Base-by-base conservation (phyloP, 371 early-diverging fungal species). In the Mucor saturninus region DNA sequence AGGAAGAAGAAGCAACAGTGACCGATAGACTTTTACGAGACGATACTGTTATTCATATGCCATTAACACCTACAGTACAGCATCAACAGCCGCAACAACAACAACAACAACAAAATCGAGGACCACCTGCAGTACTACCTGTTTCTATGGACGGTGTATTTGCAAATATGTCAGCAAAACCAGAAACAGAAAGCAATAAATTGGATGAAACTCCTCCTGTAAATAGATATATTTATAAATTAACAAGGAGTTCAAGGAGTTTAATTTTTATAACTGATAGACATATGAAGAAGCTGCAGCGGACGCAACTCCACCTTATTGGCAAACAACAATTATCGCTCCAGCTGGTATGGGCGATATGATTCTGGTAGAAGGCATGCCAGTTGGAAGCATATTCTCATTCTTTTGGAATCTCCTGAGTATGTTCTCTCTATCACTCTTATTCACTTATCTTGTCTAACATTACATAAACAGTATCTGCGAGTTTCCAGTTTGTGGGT, bases 401-500 rank as follows among this genome's bases (percentile, higher is more conserved):
- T 86, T 86, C 42, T 43, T 83, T 9, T 86, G 85, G 85, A 86
- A 81, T 57, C 62, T 82, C 59, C 58, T 82, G 29, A 77, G 84
- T 83, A 79, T 61, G 64, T 60, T 43, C 14, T 50, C 11, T 30
- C 7, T 50, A 30, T 6, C 13, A 15, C 45, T 13, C 9, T 13
- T 39, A 26, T 39, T 3, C 5, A 28, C 21, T 57, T 10, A 37
- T 45, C 49, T 43, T 50, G 15, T 50, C 5, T 49, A 40, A 39
- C 46, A 46, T 28, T 26, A 31, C 13, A 45, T 38, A 21, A 46
- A 4, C 66, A 86, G 86, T 84, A 30, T 86, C 87, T 30, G 80
- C 85, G 62, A 79, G 81, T 50, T 88, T 88, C 62, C 86, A 88
- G 61, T 83, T 84, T 64, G 81, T 86, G 28, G 88, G 88, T 2